Base-by-base conservation (phyloP, 2,329 filamentous ascomycete species). In the Fusarium sterilihyphosum region DNA sequence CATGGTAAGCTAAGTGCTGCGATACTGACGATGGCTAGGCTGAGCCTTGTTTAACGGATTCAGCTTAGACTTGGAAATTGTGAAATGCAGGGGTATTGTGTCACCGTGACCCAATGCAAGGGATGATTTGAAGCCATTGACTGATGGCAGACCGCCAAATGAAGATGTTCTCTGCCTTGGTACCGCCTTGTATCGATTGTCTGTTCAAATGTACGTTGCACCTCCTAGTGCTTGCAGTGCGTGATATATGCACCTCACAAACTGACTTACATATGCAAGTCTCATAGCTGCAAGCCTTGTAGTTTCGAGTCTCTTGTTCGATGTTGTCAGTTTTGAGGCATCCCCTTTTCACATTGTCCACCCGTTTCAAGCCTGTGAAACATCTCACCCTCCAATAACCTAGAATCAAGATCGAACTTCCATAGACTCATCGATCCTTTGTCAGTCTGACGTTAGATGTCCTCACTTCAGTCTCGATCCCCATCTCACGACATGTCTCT, bases 41-140 rank as follows among this genome's bases (percentile, higher is more conserved):
- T 58, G 59, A 74, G 67, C 63, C 71, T 62, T 69, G 69, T 53
- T 60, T 46, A 56, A 59, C 49, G 35, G 54, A 71, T 35, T 38
- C 61, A 58, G 70, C 50, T 35, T 56, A 54, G 58, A 60, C 37
- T 37, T 59, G 50, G 71, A 73, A 44, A 73, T 68, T 44, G 37
- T 53, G 67, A 49, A 24, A 73, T 73, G 72, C 72, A 74, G 65
- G 72, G 73, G 68, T 43, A 49, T 57, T 57, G 52, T 73, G 68
- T 70, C 65, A 73, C 70, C 72, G 71, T 75, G 73, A 74, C 69
- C 56, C 37, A 26, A 56, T 33, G 73, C 58, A 75, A 73, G 73
- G 73, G 72, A 70, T 52, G 47, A 33, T 13, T n/a, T 41, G 33
- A 58, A 57, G 47, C 50, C 69, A 66, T 66, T 58, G 40, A 63